These are phyloP conservation scores for Entoloma clypeatum DNA, from an alignment of 1,284 basidiomycete species.

Conservation along the genomic window DNA sequence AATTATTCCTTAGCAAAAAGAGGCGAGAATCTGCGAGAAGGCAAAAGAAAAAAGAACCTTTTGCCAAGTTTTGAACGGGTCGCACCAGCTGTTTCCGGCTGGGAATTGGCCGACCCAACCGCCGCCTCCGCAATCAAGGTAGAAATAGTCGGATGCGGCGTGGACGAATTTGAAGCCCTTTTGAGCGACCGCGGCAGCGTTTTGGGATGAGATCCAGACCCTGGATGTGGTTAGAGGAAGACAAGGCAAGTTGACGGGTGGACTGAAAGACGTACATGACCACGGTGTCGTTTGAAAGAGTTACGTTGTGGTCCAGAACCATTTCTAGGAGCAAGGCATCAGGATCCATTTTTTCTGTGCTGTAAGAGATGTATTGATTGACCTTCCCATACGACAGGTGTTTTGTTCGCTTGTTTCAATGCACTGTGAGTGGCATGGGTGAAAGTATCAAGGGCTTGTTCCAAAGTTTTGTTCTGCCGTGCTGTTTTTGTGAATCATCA, in stretches of 20 bases:
- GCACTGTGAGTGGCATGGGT: constrained; percentile 42
- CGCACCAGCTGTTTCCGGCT: constrained; percentile 53
- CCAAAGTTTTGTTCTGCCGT: constrained; percentile 47
- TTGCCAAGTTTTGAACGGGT: constrained; percentile 78
- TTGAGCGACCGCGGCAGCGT: constrained; percentile 56
- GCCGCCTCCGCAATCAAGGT: constrained; percentile 81
- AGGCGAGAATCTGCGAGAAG: not conserved
- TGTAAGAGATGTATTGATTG: not conserved
- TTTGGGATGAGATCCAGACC: constrained; percentile 68
- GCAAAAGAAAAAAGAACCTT: constrained; percentile 35
- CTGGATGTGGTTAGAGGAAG: constrained; percentile 27
- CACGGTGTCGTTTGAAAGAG: constrained; percentile 64
- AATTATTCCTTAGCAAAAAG: too few species aligned
- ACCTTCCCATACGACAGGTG: constrained; percentile 46
- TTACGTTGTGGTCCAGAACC: constrained; percentile 63
- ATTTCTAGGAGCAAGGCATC: constrained; percentile 45
- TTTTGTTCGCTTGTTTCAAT: constrained; percentile 37
- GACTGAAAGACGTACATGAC: constrained; percentile 47
- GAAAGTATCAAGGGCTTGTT: constrained; percentile 64
- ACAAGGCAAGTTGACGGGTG: not conserved
- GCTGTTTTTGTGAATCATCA: too few species aligned
- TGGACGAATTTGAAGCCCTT: constrained; percentile 65
- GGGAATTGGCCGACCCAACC: constrained; percentile 70
- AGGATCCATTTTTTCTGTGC: constrained; percentile 6
- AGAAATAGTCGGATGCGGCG: constrained; percentile 72